phyloP scores from a whole-genome alignment of 2,329 filamentous ascomycete genomes.

The Nothopassalora personata region DNA sequence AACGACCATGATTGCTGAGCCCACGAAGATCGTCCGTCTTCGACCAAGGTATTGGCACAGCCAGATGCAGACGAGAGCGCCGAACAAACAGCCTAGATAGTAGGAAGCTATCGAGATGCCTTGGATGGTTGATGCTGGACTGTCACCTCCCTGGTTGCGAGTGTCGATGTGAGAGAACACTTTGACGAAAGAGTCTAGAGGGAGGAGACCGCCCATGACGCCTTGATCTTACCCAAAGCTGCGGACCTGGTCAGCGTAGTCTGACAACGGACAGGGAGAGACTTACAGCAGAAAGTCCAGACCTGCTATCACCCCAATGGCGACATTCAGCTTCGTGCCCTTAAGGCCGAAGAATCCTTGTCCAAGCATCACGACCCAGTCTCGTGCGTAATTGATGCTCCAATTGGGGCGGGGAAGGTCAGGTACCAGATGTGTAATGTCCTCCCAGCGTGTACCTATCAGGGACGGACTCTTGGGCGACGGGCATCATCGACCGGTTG shows the following conservation, averaged over 20 bases:
- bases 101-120: conserved; percentile 23
- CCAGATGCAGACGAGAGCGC: conserved; percentile 47
- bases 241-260: too few relatives aligned
- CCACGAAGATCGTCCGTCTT: conserved; percentile 46
- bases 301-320: conserved; percentile 41
- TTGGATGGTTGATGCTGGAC: conserved; percentile 13
- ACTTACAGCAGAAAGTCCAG: conserved; percentile 33
- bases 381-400: background rate
- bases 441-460: too few relatives aligned
- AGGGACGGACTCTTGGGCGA: too few relatives aligned
- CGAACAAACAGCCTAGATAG: conserved; percentile 45
- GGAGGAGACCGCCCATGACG: conserved; percentile 43
- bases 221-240: conserved; percentile 24
- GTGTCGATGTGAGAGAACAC: conserved; percentile 40
- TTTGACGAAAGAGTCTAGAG: conserved; percentile 37
- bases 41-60: conserved; percentile 49
- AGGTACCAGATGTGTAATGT: too few relatives aligned
- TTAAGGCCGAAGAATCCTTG: conserved; percentile 36
- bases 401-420: too few relatives aligned
- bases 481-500: too few relatives aligned
- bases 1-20: conserved; percentile 46
- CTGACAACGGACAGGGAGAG: background rate
- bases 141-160: conserved; percentile 5
- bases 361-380: conserved; percentile 7
- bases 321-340: conserved; percentile 38